phyloP scores from a whole-genome alignment of 176 grass and related monocot species.

The Thalia dealbata region DNA sequence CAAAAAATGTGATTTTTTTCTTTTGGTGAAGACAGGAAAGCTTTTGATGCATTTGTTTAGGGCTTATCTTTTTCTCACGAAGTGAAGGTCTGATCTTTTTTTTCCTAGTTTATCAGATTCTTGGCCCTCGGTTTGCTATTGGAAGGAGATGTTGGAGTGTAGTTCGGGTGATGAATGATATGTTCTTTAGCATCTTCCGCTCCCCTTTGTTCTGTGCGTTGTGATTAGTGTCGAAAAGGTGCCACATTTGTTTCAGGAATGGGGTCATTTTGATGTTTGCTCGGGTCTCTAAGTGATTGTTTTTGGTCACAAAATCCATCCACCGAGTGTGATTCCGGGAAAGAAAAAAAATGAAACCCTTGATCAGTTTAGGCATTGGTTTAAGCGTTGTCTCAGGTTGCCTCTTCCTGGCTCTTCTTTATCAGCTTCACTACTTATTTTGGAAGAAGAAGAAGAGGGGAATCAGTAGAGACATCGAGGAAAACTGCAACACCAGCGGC shows the following conservation, averaged over 20 bases:
- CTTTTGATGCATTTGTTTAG: not conserved
- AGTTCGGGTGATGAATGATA: not conserved
- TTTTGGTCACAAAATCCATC: not conserved
- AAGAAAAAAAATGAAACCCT: not conserved
- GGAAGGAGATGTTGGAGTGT: not conserved
- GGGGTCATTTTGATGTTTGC: not conserved
- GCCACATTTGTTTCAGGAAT: not conserved
- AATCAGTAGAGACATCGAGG: conserved; percentile 11
- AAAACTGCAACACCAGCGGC: not conserved
- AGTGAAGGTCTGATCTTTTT: not conserved
- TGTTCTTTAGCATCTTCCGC: not conserved
- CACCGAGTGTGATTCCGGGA: not conserved
- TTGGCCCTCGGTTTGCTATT: not conserved
- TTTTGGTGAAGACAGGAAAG: not conserved
- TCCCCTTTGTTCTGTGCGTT: not conserved
- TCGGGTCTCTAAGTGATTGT: not conserved
- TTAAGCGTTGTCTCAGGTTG: conserved; percentile 5
- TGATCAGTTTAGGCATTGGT: conserved; percentile 3
- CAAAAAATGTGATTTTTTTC: not conserved
- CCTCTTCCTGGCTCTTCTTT: not conserved
- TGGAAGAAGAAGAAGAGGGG: conserved; percentile 10
- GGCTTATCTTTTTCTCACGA: not conserved
- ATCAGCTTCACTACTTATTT: conserved; percentile 1
- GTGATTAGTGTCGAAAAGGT: not conserved
- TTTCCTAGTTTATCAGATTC: not conserved